Evolutionary conservation across 805 yeast genomes (phyloP).

Genomic region (Suhomyces sp.): DNA sequence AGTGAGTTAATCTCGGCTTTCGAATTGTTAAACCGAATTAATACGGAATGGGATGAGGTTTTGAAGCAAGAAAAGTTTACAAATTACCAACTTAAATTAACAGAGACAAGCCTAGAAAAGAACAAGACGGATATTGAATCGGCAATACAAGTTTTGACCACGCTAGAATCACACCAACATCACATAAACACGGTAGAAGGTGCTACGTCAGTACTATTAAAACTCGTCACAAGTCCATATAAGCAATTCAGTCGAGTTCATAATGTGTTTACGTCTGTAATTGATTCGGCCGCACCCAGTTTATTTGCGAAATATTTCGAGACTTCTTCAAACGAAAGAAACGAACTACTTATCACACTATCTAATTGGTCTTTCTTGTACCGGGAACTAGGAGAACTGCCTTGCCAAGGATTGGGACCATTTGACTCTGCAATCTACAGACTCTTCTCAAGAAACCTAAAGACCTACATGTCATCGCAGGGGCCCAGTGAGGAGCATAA

Average conservation of each 20-base stretch:
- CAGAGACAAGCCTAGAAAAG: background rate
- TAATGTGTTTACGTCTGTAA: slow-evolving; percentile 12
- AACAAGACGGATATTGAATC: slow-evolving; percentile 4
- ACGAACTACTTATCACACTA: slow-evolving; percentile 8
- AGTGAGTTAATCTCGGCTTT: slow-evolving; percentile 14
- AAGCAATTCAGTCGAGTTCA: slow-evolving; percentile 1
- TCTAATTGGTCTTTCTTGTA: slow-evolving; percentile 16
- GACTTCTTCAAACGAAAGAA: slow-evolving; percentile 4
- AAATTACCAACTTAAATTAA: slow-evolving; percentile 10
- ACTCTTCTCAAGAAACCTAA: slow-evolving; percentile 3
- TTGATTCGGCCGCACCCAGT: slow-evolving; percentile 2
- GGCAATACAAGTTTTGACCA: slow-evolving; percentile 1
- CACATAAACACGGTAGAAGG: background rate
- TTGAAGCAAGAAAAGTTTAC: slow-evolving; percentile 10
- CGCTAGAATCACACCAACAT: background rate
- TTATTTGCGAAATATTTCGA: slow-evolving; percentile 12
- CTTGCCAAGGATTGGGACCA: slow-evolving; percentile 3
- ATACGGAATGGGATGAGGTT: slow-evolving; percentile 16
- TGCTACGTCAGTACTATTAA: background rate
- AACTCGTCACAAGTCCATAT: background rate
- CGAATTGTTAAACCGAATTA: slow-evolving; percentile 13
- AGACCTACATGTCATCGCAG: background rate
- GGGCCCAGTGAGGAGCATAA: slow-evolving; percentile 5
- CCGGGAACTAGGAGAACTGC: slow-evolving; percentile 7
- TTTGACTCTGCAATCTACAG: slow-evolving; percentile 22